Evolutionary conservation across 805 yeast genomes (phyloP).

Genomic region (Starmerella apicola): DNA sequence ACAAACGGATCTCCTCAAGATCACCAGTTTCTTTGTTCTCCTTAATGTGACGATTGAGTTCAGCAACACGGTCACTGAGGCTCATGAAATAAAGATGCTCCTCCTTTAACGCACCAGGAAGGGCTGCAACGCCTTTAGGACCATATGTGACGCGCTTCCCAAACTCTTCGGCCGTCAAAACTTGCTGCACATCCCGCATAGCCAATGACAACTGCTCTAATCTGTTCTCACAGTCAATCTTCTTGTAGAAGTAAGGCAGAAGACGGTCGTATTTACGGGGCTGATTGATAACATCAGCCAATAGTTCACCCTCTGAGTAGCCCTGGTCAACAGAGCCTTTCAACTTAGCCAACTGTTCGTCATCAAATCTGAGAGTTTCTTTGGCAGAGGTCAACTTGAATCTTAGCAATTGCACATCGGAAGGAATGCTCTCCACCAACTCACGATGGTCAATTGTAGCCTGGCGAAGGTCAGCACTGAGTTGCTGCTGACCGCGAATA

Average conservation of each 20-base stretch:
- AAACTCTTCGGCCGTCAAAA: slow-evolving; percentile 25
- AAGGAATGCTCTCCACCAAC: slow-evolving; percentile 39
- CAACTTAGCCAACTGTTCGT: slow-evolving; percentile 25
- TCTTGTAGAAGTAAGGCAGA: slow-evolving; percentile 23
- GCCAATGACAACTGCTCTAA: slow-evolving; percentile 24
- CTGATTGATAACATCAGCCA: slow-evolving; percentile 22
- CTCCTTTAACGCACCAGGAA: slow-evolving; percentile 31
- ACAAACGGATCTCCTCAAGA: slow-evolving; percentile 10
- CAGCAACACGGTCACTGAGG: slow-evolving; percentile 59
- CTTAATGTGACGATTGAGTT: slow-evolving; percentile 41
- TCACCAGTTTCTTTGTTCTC: slow-evolving; percentile 14
- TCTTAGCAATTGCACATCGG: slow-evolving; percentile 41
- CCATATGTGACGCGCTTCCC: slow-evolving; percentile 18
- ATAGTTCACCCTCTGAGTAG: slow-evolving; percentile 22
- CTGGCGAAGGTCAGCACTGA: slow-evolving; percentile 39
- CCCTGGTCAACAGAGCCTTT: slow-evolving; percentile 26
- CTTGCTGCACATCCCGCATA: slow-evolving; percentile 26
- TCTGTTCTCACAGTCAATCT: slow-evolving; percentile 26
- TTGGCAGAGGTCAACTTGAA: slow-evolving; percentile 38
- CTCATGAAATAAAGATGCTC: slow-evolving; percentile 62
- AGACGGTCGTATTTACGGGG: slow-evolving; percentile 25
- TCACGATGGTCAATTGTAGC: slow-evolving; percentile 32
- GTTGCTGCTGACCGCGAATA: slow-evolving; percentile 40
- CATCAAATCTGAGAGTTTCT: slow-evolving; percentile 42
- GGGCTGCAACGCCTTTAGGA: slow-evolving; percentile 12